phyloP scores from a whole-genome alignment of 768 basidiomycete species.

The Boletus pseudo-olivaceus region DNA sequence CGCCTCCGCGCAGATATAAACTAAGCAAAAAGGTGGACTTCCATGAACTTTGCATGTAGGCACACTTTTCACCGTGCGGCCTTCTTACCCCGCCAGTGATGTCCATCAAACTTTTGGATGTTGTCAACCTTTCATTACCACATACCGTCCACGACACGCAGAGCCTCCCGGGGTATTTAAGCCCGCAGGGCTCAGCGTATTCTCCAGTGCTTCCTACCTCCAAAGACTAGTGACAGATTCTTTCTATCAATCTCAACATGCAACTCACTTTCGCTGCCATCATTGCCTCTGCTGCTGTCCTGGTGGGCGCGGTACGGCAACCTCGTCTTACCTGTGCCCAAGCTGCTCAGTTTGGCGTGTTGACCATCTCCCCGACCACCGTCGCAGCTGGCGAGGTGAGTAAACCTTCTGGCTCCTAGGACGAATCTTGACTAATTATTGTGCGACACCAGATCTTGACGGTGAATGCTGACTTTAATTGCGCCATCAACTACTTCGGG shows the following conservation, averaged over 20 bases:
- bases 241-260: conserved; percentile 11
- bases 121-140: background rate
- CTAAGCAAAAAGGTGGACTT: too few relatives aligned
- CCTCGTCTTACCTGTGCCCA: conserved; percentile 22
- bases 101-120: background rate
- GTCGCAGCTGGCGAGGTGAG: conserved; percentile 26
- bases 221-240: background rate
- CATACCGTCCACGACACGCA: background rate
- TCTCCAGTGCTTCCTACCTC: background rate
- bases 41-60: too few relatives aligned
- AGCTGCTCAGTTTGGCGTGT: conserved; percentile 19
- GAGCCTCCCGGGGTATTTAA: conserved; percentile 10
- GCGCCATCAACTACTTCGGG: conserved; percentile 20
- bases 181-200: background rate
- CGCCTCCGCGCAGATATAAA: too few relatives aligned
- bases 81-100: background rate
- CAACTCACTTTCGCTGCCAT: conserved; percentile 11
- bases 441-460: conserved; percentile 14
- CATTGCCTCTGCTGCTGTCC: conserved; percentile 6
- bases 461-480: conserved; percentile 23
- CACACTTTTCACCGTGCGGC: background rate
- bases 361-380: conserved; percentile 18
- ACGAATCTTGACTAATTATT: conserved; percentile 1
- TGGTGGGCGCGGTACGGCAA: conserved; percentile 18
- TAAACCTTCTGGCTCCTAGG: background rate